These are phyloP conservation scores for Adiantum capillusveneris DNA, from an alignment of 75 land plant genomes.

Conservation along the genomic window DNA sequence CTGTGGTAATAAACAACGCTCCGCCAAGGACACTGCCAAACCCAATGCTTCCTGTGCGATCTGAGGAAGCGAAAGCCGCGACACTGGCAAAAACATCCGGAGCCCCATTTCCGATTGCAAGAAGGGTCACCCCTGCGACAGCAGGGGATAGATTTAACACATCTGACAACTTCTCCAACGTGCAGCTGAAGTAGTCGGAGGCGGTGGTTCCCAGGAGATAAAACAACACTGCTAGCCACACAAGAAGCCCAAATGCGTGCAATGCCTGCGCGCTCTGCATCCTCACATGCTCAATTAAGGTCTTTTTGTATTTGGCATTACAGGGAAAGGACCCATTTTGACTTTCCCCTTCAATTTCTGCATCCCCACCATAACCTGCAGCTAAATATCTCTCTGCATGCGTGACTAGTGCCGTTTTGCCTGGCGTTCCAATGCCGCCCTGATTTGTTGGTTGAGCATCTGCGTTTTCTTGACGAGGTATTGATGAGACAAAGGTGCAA, in stretches of 20 bases:
- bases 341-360: too few relatives aligned
- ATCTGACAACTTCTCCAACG: constrained; percentile 59
- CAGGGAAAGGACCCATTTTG: too few relatives aligned
- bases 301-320: too few relatives aligned
- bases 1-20: constrained; percentile 66
- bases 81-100: constrained; percentile 94
- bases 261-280: too few relatives aligned
- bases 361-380: too few relatives aligned
- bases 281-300: too few relatives aligned
- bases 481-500: too few relatives aligned
- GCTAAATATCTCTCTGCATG: too few relatives aligned
- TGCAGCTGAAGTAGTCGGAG: constrained; percentile 78
- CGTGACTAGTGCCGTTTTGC: too few relatives aligned
- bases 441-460: too few relatives aligned
- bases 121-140: constrained; percentile 73
- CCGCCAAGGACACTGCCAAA: constrained; percentile 82
- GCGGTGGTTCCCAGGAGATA: constrained; percentile 90
- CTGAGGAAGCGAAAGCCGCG: constrained; percentile 45
- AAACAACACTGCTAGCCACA: constrained; percentile 71
- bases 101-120: constrained; percentile 88
- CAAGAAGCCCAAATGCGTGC: neutral
- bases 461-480: too few relatives aligned
- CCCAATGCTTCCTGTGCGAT: constrained; percentile 65
- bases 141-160: constrained; percentile 65
- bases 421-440: too few relatives aligned